Base-by-base conservation (phyloP, 2,329 filamentous ascomycete species). In the Aspergillus quadrilineatus region DNA sequence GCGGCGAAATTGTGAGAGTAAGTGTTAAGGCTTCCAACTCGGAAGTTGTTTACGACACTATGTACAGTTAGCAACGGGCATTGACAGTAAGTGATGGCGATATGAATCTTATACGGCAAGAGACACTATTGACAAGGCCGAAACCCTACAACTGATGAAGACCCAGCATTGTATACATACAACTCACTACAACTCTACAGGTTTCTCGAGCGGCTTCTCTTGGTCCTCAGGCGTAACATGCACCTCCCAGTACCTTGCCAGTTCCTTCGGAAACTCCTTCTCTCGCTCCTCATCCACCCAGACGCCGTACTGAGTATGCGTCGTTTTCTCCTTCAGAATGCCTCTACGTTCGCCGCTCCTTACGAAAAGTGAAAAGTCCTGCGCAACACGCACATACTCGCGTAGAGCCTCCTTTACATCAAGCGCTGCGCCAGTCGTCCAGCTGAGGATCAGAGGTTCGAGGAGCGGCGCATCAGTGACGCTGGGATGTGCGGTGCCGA, bases 401-500 rank as follows among this genome's bases (percentile, higher is more conserved):
- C 42, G 29, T 5, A 53, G 37, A 3, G 50, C 50, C n/a, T 46
- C 50, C 17, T 45, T 34, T 3, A 53, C 50, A 14, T 53, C 17
- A 4, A 53, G 17, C 0, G 39, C 46, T 1, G 50, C 14, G 28
- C 50, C 50, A 1, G 50, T 53, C 15, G 50, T 53, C 50, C 50
- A 53, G 15, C 50, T 53, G 12, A 53, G 42, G 1, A 53, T 28
- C 17, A 46, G 9, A 9, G 50, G 50, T 12, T 53, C 50, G 5
- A 53, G 15, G 6, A 53, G 41, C 9, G 50, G 50, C 12, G 50
- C 50, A 10, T 53, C 50, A 6, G 50, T 53, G n/a, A 53, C 41
- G 15, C 50, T 53, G 15, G 50, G 50, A 15, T 53, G 50, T n/a
- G 50, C 41, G 3, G 50, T 53, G 22, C 50, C 50, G 29, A 53